These are phyloP conservation scores for Oryza punctata DNA, from an alignment of 176 grass and related monocot genomes.

Conservation along the genomic window DNA sequence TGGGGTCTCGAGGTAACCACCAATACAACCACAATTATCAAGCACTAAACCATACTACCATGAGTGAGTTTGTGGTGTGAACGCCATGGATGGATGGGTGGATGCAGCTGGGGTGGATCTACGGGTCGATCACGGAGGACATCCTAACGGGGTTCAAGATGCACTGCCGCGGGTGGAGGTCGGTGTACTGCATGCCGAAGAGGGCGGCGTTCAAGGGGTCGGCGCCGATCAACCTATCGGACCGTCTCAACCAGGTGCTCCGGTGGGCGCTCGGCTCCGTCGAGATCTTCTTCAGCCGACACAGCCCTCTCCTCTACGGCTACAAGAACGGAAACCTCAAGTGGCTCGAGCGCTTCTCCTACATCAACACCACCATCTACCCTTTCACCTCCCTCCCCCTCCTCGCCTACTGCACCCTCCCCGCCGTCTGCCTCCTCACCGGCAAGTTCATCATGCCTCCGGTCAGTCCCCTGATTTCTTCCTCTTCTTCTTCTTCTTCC, in stretches of 20 bases:
- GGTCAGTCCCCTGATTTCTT: neutral
- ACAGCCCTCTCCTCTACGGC: constrained; percentile 86
- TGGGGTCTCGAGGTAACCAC: constrained; percentile 89
- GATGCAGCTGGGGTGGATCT: constrained; percentile 93
- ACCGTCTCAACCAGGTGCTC: constrained; percentile 96
- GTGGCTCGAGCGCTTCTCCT: constrained; percentile 99
- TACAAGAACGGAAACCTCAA: constrained; percentile 97
- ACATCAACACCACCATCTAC: constrained; percentile 99
- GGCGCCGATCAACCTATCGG: constrained; percentile 92
- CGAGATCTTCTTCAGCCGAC: constrained; percentile 99
- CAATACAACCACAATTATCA: too few species aligned
- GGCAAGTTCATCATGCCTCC: constrained; percentile 99
- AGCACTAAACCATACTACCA: too few species aligned
- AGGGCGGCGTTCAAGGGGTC: constrained; percentile 90
- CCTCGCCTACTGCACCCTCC: constrained; percentile 91
- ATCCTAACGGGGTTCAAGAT: constrained; percentile 99
- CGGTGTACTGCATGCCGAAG: constrained; percentile 97
- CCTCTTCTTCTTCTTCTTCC: neutral
- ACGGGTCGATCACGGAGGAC: constrained; percentile 99
- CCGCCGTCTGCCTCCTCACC: constrained; percentile 95
- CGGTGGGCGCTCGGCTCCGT: constrained; percentile 98
- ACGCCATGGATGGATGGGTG: neutral
- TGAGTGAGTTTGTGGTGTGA: neutral
- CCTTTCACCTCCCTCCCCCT: constrained; percentile 91
- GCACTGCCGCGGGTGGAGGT: constrained; percentile 98